Evolutionary conservation across 352 stramenopile genomes (phyloP).

Genomic region (Phytopythium cucurbitacearum): DNA sequence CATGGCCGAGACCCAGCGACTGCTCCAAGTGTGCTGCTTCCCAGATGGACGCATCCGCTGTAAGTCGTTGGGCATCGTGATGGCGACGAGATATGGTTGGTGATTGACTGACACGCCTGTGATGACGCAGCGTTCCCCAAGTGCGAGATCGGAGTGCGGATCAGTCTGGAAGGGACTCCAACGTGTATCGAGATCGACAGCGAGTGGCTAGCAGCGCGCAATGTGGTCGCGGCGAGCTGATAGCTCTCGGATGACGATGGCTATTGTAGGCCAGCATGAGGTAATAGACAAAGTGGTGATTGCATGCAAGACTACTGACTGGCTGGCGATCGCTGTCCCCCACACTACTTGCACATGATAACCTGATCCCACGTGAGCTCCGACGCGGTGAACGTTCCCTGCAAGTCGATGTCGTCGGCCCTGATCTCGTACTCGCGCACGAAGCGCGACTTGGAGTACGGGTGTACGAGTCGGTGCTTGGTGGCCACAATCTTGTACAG

Average conservation of each 20-base stretch:
- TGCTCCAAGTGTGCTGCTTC: conserved; percentile 55
- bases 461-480: conserved; percentile 41
- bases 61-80: conserved; percentile 18
- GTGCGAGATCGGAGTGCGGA: conserved; percentile 29
- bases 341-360: conserved; percentile 33
- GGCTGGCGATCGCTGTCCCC: too few relatives aligned
- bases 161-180: conserved; percentile 24
- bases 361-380: conserved; percentile 47
- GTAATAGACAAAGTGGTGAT: too few relatives aligned
- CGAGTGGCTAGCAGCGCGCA: conserved; percentile 36
- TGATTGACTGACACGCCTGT: conserved; percentile 2
- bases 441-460: conserved; percentile 43
- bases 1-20: conserved; percentile 55
- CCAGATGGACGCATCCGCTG: conserved; percentile 36
- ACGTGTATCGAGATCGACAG: conserved; percentile 41
- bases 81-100: background rate
- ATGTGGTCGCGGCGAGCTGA: conserved; percentile 5
- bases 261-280: too few relatives aligned
- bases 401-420: conserved; percentile 31
- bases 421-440: conserved; percentile 44
- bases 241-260: background rate
- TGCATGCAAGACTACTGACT: too few relatives aligned
- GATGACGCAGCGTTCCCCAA: conserved; percentile 39
- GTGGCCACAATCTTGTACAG: conserved; percentile 18
- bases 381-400: conserved; percentile 41